phyloP scores from a whole-genome alignment of 352 stramenopile species.

The Phytophthora hibernalis region DNA sequence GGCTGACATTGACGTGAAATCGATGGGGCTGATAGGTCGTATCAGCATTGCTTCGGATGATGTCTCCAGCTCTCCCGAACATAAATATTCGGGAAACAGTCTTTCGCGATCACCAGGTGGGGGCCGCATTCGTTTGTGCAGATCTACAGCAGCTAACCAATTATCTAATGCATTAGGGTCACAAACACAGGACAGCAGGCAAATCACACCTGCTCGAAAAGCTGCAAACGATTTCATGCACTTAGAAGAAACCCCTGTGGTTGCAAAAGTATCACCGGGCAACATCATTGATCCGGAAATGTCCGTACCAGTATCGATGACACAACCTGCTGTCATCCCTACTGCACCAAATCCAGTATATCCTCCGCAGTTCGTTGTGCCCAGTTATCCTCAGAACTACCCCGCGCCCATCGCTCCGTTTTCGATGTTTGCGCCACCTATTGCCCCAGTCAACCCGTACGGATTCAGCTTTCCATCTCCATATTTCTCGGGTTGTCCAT shows the following conservation, averaged over 20 bases:
- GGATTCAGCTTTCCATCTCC: constrained; percentile 22
- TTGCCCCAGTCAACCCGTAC: constrained; percentile 21
- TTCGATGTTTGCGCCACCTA: constrained; percentile 10
- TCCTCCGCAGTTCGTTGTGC: constrained; percentile 4
- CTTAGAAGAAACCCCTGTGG: neutral
- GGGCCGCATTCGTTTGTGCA: neutral
- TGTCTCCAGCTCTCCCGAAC: neutral
- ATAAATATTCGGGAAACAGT: neutral
- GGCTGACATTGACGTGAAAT: constrained; percentile 1
- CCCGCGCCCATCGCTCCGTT: constrained; percentile 2
- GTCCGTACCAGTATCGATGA: neutral
- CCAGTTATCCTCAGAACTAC: constrained; percentile 15
- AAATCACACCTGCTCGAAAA: constrained; percentile 5
- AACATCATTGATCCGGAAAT: constrained; percentile 2
- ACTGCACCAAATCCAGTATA: constrained; percentile 1
- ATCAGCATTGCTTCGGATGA: neutral
- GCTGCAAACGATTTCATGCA: constrained; percentile 19
- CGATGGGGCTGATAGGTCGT: neutral
- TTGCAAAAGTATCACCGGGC: neutral
- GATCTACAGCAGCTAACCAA: constrained; percentile 1
- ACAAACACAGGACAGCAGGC: constrained; percentile 1
- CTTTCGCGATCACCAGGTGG: constrained; percentile 2
- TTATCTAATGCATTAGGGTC: constrained; percentile 4
- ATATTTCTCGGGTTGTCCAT: constrained; percentile 21
- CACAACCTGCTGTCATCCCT: neutral